Evolutionary conservation across 2,329 filamentous ascomycete species (phyloP).

Genomic region (Verticillium zaregamsianum): DNA sequence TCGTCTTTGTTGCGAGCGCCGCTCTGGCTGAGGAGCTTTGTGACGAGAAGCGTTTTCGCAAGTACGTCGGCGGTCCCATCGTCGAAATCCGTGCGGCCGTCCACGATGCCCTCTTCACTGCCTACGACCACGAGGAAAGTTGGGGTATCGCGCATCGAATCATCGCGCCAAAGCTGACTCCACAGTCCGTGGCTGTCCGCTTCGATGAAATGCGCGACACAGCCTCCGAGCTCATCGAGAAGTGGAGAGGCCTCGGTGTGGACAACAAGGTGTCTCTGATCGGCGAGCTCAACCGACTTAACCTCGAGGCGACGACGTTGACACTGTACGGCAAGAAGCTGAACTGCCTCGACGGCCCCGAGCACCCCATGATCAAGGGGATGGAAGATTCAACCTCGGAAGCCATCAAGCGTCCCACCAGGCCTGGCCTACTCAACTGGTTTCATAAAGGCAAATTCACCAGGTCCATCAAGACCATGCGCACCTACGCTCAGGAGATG

Average conservation of each 20-base stretch:
- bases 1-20: conserved; percentile 37
- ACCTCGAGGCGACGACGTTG: conserved; percentile 46
- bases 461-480: conserved; percentile 47
- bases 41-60: conserved; percentile 49
- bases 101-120: conserved; percentile 49
- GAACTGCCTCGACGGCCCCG: conserved; percentile 38
- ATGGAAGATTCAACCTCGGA: conserved; percentile 54
- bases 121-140: conserved; percentile 40
- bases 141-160: conserved; percentile 51
- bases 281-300: conserved; percentile 47
- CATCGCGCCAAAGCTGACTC: conserved; percentile 40
- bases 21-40: conserved; percentile 40
- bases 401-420: conserved; percentile 48
- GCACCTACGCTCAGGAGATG: conserved; percentile 51
- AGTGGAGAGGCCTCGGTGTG: conserved; percentile 38
- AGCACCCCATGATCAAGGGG: conserved; percentile 44
- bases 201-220: conserved; percentile 46
- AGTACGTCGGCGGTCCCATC: conserved; percentile 48
- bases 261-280: conserved; percentile 39
- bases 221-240: conserved; percentile 43
- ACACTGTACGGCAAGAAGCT: conserved; percentile 48
- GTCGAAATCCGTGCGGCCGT: conserved; percentile 47
- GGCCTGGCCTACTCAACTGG: conserved; percentile 48
- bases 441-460: conserved; percentile 51
- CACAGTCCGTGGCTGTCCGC: conserved; percentile 23